These are phyloP conservation scores for Rhizopogon vinicolor DNA, from an alignment of 768 basidiomycete genomes.

Conservation along the genomic window DNA sequence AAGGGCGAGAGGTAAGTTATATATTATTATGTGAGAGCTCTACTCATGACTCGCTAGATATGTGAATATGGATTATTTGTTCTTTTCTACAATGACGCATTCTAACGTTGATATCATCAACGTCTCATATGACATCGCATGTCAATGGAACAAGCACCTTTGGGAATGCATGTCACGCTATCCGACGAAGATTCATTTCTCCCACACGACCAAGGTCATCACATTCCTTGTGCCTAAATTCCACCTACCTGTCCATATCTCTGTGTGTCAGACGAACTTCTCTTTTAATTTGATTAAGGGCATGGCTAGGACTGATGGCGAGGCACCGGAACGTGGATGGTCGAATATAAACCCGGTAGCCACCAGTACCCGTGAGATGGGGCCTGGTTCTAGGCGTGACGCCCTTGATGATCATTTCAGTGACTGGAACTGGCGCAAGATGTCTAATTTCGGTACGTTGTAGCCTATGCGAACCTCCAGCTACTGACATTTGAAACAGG, in stretches of 20 bases:
- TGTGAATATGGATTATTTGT: slow-evolving; percentile 20
- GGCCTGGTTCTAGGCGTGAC: slow-evolving; percentile 12
- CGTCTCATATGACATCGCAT: slow-evolving; percentile 23
- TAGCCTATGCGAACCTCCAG: too few relatives aligned
- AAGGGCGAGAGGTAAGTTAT: slow-evolving; percentile 12
- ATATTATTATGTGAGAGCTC: neutral
- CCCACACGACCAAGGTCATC: neutral
- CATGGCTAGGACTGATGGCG: neutral
- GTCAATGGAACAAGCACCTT: slow-evolving; percentile 18
- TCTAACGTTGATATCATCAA: slow-evolving; percentile 3
- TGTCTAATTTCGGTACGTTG: neutral
- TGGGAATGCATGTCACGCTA: slow-evolving; percentile 1
- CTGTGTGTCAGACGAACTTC: neutral
- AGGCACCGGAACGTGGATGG: slow-evolving; percentile 12
- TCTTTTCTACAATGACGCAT: slow-evolving; percentile 6
- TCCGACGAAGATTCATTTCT: neutral
- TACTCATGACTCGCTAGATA: slow-evolving; percentile 5
- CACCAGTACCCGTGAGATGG: slow-evolving; percentile 15
- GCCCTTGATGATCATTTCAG: slow-evolving; percentile 22
- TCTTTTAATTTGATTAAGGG: neutral
- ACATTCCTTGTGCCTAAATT: slow-evolving; percentile 11
- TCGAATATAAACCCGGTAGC: slow-evolving; percentile 9
- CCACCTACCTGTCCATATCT: slow-evolving; percentile 3
- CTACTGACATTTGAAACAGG: neutral
- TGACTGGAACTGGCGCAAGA: slow-evolving; percentile 1